Percentiles rank a stretch among this genome's conserved stretches.
These are phyloP conservation scores for Inonotus obliquus DNA, from an alignment of 1,284 basidiomycete species.

Conservation along the genomic window DNA sequence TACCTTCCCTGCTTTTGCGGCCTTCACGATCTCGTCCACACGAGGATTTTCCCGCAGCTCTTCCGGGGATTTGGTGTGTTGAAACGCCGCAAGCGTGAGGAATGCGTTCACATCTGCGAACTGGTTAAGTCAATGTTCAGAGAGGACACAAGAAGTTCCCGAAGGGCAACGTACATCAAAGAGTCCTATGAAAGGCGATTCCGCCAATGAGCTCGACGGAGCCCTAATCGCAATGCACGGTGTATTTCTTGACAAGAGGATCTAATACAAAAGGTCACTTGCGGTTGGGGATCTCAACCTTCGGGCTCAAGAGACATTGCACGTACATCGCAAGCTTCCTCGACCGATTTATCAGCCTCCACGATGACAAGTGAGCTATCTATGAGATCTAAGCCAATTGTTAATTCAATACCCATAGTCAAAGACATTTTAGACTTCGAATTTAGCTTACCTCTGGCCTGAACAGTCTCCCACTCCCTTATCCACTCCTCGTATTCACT, in stretches of 20 bases:
- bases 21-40: constrained; percentile 61
- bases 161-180: constrained; percentile 57
- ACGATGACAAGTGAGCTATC: constrained; percentile 59
- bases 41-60: constrained; percentile 54
- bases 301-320: not conserved
- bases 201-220: constrained; percentile 27
- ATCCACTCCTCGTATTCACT: constrained; percentile 54
- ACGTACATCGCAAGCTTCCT: constrained; percentile 71
- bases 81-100: constrained; percentile 70
- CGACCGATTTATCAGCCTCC: constrained; percentile 63
- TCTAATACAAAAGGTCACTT: constrained; percentile 32
- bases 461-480: constrained; percentile 47
- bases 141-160: not conserved
- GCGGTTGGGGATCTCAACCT: not conserved
- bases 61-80: constrained; percentile 58
- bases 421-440: not conserved
- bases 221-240: constrained; percentile 59
- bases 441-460: constrained; percentile 45
- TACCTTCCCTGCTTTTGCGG: constrained; percentile 66
- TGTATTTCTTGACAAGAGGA: constrained; percentile 55
- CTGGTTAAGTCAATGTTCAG: constrained; percentile 31
- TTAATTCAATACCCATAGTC: not conserved
- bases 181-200: constrained; percentile 48
- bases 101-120: constrained; percentile 81
- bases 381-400: constrained; percentile 47